Base-by-base conservation (phyloP, 2,329 filamentous ascomycete genomes). In the Cladosporium sp. region DNA sequence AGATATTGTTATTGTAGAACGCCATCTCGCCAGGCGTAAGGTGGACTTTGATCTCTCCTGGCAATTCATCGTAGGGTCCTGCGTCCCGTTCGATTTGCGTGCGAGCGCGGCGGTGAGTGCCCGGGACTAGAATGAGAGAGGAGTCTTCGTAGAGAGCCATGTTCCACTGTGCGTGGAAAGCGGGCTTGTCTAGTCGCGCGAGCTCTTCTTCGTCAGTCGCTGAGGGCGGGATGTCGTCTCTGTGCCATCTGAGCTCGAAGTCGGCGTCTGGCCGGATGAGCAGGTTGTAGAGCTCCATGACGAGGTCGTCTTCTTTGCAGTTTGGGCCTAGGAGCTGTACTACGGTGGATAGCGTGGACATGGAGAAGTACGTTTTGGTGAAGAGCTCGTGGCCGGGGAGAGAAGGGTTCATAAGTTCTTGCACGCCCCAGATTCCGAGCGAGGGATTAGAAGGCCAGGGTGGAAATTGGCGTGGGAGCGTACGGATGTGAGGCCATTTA, bases 1-100 rank as follows among this genome's bases (percentile, higher is more conserved):
- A 76, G 69, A 96, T 96, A 76, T 96, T 96, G 74, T 93, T 96
- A 77, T 96, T 88, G 75, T 96, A 96, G 73, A 96, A 96, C 49
- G 91, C 91, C 18, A 90, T 87, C 77, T 96, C 92, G 0, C 92
- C 92, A 0, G 91, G 84, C 68, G 85, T 80, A 67, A 96, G 80
- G 74, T 81, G 74, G 18, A 96, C 91, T 3, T 85, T 78, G 16
- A 89, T 73, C 80, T 93, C 88, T 0, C 81, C 86, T 0, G 88
- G 87, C 70, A 95, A 71, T 2, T 79, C 74, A 70, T 89, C 89
- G 71, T 87, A 90, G 0, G 89, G 88, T 23, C 82, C 86, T 0
- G 91, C 91, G 7, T 73, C 77, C 14, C 91, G 83, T 83, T 96
- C 93, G 0, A 71, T 75, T 5, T 87, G 84, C 0, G 91, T 96